phyloP scores from a whole-genome alignment of 768 basidiomycete species.

The Leccinum broughii region DNA sequence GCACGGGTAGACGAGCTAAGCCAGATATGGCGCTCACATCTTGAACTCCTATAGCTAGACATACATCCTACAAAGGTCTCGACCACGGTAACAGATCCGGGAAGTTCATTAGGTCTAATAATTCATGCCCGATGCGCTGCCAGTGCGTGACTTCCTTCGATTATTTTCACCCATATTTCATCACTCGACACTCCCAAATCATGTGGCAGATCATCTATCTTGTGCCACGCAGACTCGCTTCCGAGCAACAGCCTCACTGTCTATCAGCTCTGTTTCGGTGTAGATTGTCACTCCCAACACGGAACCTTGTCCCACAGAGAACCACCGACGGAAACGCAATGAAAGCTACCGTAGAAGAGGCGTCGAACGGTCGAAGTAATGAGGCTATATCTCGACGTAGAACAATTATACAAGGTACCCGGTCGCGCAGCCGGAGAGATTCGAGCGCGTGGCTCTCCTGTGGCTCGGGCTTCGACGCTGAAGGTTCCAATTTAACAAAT shows the following conservation, averaged over 20 bases:
- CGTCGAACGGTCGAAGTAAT: conserved; percentile 7
- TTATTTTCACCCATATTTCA: neutral
- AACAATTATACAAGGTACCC: conserved; percentile 21
- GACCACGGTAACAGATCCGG: neutral
- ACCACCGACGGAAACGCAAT: neutral
- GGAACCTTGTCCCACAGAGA: neutral
- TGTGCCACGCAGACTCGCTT: neutral
- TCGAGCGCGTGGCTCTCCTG: conserved; percentile 19
- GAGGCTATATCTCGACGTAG: conserved; percentile 10
- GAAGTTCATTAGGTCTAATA: neutral
- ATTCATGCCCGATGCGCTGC: neutral
- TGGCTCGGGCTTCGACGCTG: conserved; percentile 18
- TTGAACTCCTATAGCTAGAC: neutral
- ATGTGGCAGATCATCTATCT: neutral
- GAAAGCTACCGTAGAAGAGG: conserved; percentile 1
- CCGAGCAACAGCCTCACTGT: neutral
- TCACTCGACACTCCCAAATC: neutral
- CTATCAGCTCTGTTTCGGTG: neutral
- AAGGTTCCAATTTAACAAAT: conserved; percentile 18
- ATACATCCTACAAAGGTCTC: neutral
- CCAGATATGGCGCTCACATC: no score
- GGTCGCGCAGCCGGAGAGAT: conserved; percentile 24
- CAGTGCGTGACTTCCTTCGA: neutral
- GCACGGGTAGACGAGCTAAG: no score
- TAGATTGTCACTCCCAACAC: conserved; percentile 3